Evolutionary conservation across 2,329 filamentous ascomycete species (phyloP).

Genomic region (Pestalotiopsis sp.): DNA sequence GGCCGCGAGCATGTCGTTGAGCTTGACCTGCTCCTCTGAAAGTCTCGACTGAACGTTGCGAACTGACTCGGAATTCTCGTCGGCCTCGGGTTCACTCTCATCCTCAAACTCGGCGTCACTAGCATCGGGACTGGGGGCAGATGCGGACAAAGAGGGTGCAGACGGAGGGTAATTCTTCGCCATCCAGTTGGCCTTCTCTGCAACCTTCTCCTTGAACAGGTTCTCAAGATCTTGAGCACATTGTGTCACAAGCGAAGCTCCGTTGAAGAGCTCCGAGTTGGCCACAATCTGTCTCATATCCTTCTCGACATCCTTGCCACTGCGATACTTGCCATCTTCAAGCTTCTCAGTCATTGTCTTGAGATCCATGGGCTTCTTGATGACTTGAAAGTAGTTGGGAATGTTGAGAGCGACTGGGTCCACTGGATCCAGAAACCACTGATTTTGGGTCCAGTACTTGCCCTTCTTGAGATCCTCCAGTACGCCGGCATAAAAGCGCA

Average conservation of each 20-base stretch:
- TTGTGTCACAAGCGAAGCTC: constrained; percentile 71
- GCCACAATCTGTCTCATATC: constrained; percentile 82
- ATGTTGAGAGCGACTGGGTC: constrained; percentile 94
- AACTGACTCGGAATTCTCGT: constrained; percentile 49
- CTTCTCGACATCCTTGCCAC: constrained; percentile 80
- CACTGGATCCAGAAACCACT: constrained; percentile 80
- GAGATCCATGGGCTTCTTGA: constrained; percentile 97
- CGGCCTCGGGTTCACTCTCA: constrained; percentile 62
- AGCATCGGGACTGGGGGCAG: constrained; percentile 64
- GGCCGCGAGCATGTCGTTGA: constrained; percentile 53
- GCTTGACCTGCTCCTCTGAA: constrained; percentile 58
- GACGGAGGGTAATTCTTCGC: constrained; percentile 66
- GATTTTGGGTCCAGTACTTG: constrained; percentile 69
- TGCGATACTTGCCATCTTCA: constrained; percentile 76
- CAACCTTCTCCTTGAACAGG: constrained; percentile 75
- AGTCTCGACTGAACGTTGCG: constrained; percentile 55
- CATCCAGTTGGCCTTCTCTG: constrained; percentile 79
- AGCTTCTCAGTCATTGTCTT: constrained; percentile 80
- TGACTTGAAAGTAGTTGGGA: constrained; percentile 87
- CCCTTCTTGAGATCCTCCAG: constrained; percentile 75
- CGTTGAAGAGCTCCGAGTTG: constrained; percentile 93
- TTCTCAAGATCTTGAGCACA: constrained; percentile 74
- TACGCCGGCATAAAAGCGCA: constrained; percentile 86
- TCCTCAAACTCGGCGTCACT: constrained; percentile 74
- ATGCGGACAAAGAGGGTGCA: constrained; percentile 40